A percentile compares a stretch with the other conserved stretches of the same genome.
These are phyloP conservation scores for Malus orientalis DNA, from an alignment of 306 rosid species.

Conservation along the genomic window DNA sequence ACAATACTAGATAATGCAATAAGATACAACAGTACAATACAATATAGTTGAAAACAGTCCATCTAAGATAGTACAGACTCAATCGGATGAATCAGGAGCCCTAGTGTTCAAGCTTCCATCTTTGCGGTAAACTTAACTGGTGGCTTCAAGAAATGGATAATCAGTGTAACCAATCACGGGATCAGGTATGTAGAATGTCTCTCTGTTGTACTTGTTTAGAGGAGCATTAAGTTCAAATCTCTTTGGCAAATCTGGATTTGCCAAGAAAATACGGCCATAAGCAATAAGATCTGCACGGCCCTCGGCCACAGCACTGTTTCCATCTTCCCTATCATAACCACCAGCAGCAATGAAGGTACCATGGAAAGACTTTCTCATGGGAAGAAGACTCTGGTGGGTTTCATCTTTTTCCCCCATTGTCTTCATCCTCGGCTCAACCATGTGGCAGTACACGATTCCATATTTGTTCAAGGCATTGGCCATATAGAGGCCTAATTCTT, in stretches of 20 bases:
- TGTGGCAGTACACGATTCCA: slow-evolving; percentile 47
- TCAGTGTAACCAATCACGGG: background rate
- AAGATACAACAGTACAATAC: no score
- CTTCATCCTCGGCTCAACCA: slow-evolving; percentile 63
- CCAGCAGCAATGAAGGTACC: slow-evolving; percentile 61
- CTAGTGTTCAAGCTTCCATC: background rate
- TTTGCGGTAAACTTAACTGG: background rate
- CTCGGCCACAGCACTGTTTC: slow-evolving; percentile 19
- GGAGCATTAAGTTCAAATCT: slow-evolving; percentile 38
- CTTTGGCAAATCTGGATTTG: slow-evolving; percentile 46
- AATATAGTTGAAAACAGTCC: no score
- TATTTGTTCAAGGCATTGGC: slow-evolving; percentile 28
- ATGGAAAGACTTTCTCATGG: slow-evolving; percentile 37
- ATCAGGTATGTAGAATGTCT: background rate
- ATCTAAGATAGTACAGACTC: no score
- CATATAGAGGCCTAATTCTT: slow-evolving; percentile 44
- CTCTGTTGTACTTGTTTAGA: slow-evolving; percentile 20
- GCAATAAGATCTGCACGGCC: slow-evolving; percentile 36
- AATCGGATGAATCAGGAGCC: no score
- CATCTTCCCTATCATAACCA: slow-evolving; percentile 36
- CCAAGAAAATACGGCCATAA: slow-evolving; percentile 45
- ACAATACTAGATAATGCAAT: no score
- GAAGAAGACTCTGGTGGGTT: slow-evolving; percentile 19
- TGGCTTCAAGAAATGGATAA: background rate
- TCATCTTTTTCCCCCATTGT: slow-evolving; percentile 7